Evolutionary conservation across 2,329 filamentous ascomycete genomes (phyloP).

Genomic region (Elsinoe ampelina): DNA sequence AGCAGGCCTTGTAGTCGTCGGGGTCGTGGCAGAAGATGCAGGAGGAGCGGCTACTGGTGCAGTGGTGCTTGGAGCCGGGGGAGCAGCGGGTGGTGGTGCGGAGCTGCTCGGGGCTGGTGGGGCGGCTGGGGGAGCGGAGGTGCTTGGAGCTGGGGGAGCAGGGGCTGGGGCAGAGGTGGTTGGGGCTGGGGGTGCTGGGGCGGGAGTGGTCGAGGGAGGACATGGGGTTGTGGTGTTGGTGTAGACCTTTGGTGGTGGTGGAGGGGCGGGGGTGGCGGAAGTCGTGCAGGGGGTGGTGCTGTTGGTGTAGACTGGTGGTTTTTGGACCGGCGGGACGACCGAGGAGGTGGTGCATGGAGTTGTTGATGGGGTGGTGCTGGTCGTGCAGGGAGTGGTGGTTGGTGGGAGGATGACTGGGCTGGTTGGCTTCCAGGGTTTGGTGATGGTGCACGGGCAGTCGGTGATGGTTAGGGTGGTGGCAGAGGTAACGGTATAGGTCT

Average conservation of each 20-base stretch:
- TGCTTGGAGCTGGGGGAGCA: neutral
- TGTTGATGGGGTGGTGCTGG: neutral
- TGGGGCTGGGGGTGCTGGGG: neutral
- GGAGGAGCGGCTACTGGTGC: neutral
- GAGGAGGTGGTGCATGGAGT: neutral
- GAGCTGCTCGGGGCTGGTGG: neutral
- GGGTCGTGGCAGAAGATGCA: neutral
- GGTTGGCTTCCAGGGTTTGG: neutral
- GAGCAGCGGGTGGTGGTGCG: neutral
- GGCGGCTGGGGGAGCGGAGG: neutral
- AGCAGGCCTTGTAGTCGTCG: neutral
- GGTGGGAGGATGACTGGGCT: neutral
- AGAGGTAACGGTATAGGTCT: constrained; percentile 60
- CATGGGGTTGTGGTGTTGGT: neutral
- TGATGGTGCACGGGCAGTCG: constrained; percentile 19
- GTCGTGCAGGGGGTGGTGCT: constrained; percentile 3
- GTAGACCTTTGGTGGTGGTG: neutral
- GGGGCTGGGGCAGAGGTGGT: neutral
- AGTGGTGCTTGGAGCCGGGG: constrained; percentile 1
- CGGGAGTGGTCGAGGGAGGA: neutral
- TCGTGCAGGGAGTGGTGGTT: constrained; percentile 6
- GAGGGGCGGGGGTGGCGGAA: neutral
- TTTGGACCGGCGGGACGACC: neutral
- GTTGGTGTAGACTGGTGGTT: constrained; percentile 7
- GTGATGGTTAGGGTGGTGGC: constrained; percentile 22